Evolutionary conservation across 2,329 filamentous ascomycete species (phyloP).

Genomic region (Colletotrichum simmondsii): DNA sequence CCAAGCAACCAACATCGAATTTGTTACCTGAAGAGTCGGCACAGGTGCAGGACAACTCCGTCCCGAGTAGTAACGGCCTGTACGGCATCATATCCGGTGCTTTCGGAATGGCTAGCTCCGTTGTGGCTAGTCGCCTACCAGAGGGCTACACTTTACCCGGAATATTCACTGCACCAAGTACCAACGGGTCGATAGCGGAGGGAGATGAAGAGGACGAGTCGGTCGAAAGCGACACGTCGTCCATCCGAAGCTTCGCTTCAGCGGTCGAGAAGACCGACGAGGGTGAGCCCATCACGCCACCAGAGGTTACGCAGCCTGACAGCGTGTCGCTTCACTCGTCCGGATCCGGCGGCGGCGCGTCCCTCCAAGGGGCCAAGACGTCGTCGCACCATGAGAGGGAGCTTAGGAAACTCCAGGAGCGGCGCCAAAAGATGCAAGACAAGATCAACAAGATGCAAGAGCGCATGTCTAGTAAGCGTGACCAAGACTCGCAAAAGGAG

Average conservation of each 20-base stretch:
- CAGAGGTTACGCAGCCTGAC: conserved; percentile 31
- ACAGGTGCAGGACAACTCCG: conserved; percentile 40
- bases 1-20: conserved; percentile 46
- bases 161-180: conserved; percentile 41
- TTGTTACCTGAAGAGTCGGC: conserved; percentile 35
- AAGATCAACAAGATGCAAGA: conserved; percentile 68
- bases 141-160: conserved; percentile 39
- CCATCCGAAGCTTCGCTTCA: conserved; percentile 60
- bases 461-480: conserved; percentile 55
- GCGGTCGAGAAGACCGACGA: conserved; percentile 52
- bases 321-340: conserved; percentile 46
- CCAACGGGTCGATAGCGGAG: conserved; percentile 42
- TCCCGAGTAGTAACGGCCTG: conserved; percentile 57
- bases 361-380: conserved; percentile 40
- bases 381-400: conserved; percentile 67
- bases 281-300: conserved; percentile 36
- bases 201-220: conserved; percentile 43
- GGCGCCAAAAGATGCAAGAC: conserved; percentile 70
- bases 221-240: conserved; percentile 55
- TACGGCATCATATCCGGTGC: conserved; percentile 67
- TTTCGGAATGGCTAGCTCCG: conserved; percentile 61
- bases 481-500: conserved; percentile 62
- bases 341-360: conserved; percentile 42
- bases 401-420: conserved; percentile 70
- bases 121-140: conserved; percentile 53